phyloP scores from a whole-genome alignment of 2,329 filamentous ascomycete genomes.

The Talaromyces sp. region DNA sequence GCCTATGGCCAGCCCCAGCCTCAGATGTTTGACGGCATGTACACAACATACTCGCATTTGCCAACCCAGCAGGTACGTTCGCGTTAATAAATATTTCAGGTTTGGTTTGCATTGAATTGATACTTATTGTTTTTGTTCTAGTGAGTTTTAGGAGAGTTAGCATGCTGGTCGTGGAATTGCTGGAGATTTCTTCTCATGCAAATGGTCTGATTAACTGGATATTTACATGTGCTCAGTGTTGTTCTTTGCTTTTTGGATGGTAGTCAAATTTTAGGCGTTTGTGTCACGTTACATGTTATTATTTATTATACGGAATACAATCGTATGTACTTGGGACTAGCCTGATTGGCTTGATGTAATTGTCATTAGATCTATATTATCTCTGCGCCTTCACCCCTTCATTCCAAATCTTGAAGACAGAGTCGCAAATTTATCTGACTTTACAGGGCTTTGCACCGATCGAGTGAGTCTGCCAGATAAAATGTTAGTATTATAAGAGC shows the following conservation, averaged over 20 bases:
- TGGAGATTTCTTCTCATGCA: not conserved
- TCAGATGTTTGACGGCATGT: constrained; percentile 83
- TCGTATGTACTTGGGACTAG: not conserved
- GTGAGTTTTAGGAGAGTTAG: not conserved
- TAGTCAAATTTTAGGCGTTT: not conserved
- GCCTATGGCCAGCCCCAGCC: constrained; percentile 70
- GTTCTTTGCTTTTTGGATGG: not conserved
- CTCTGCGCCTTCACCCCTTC: constrained; percentile 28
- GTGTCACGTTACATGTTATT: not conserved
- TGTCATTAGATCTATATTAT: not conserved
- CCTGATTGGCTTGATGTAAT: not conserved
- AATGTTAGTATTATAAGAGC: constrained; percentile 12
- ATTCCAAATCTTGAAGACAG: constrained; percentile 72
- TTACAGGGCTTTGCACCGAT: constrained; percentile 53
- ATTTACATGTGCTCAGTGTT: not conserved
- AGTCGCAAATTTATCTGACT: constrained; percentile 60
- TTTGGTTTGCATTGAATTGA: not conserved
- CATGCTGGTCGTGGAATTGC: not conserved
- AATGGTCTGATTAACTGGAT: not conserved
- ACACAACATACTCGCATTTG: constrained; percentile 69
- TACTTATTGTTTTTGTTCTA: not conserved
- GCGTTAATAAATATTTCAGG: constrained; percentile 2
- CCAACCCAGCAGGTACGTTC: constrained; percentile 70
- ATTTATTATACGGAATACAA: not conserved
- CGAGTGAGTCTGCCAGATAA: constrained; percentile 53